These are phyloP conservation scores for Psophocarpus tetragonolobus DNA, from an alignment of 306 rosid species.

Conservation along the genomic window DNA sequence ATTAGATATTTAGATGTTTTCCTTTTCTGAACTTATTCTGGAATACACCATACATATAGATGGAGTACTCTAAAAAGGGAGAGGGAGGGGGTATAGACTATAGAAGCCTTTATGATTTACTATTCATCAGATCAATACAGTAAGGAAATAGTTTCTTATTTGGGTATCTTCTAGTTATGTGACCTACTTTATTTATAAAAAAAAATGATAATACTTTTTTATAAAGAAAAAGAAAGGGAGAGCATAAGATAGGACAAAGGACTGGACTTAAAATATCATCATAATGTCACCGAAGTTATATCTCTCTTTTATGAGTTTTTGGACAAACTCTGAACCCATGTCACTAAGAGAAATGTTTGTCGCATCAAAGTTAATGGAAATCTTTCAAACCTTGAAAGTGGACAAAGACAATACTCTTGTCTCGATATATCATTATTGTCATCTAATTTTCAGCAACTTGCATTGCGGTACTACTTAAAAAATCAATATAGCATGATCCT, in stretches of 20 bases:
- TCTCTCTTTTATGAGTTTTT: constrained; percentile 19
- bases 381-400: constrained; percentile 35
- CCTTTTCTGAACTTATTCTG: not conserved
- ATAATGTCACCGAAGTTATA: constrained; percentile 32
- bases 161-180: constrained; percentile 32
- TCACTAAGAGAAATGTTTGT: constrained; percentile 38
- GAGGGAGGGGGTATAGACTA: not conserved
- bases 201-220: not conserved
- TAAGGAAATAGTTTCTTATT: not conserved
- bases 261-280: constrained; percentile 21
- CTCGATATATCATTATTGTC: constrained; percentile 34
- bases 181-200: constrained; percentile 18
- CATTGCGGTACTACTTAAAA: constrained; percentile 29
- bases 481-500: not conserved
- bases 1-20: not conserved
- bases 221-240: not conserved
- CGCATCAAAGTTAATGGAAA: constrained; percentile 41
- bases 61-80: not conserved
- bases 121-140: not conserved
- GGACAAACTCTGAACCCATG: constrained; percentile 36
- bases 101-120: not conserved
- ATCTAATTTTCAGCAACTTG: constrained; percentile 36
- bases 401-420: constrained; percentile 19
- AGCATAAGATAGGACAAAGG: constrained; percentile 27
- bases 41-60: not conserved